Percentiles rank a stretch among this genome's conserved stretches.
phyloP scores from a whole-genome alignment of 805 yeast species.

The Pichia cephalocereana region DNA sequence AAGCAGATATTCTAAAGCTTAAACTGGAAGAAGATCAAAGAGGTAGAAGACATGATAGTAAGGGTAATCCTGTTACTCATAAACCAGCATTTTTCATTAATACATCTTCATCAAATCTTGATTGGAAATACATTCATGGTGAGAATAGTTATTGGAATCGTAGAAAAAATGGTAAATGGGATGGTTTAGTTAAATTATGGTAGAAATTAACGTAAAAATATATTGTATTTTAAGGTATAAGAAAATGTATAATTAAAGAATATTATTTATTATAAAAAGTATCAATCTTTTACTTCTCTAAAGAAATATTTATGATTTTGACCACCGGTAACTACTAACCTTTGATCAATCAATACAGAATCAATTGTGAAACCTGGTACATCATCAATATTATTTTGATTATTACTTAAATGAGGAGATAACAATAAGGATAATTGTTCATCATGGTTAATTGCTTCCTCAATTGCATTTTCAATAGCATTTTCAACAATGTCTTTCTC shows the following conservation, averaged over 20 bases:
- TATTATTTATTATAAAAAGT: background rate
- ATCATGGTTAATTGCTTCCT: slow-evolving; percentile 38
- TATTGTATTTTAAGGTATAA: background rate
- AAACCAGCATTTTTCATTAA: slow-evolving; percentile 57
- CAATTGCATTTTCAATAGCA: slow-evolving; percentile 39
- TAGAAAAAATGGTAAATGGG: slow-evolving; percentile 58
- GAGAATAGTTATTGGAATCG: slow-evolving; percentile 69
- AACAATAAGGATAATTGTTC: slow-evolving; percentile 37
- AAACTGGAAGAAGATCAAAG: slow-evolving; percentile 75
- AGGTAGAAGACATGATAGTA: slow-evolving; percentile 52
- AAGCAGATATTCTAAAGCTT: slow-evolving; percentile 64
- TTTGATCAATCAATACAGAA: slow-evolving; percentile 8
- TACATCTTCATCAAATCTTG: slow-evolving; percentile 26
- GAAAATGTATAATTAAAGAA: background rate
- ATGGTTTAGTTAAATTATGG: slow-evolving; percentile 48
- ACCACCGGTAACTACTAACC: slow-evolving; percentile 27
- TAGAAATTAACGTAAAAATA: slow-evolving; percentile 15
- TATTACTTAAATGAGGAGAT: slow-evolving; percentile 28
- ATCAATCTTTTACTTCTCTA: slow-evolving; percentile 16
- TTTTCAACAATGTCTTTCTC: slow-evolving; percentile 37
- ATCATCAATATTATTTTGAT: background rate
- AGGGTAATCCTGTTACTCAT: slow-evolving; percentile 36
- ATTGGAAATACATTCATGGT: slow-evolving; percentile 53
- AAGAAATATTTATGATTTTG: slow-evolving; percentile 26
- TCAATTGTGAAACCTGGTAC: slow-evolving; percentile 20